Percentiles rank a stretch among this genome's conserved stretches.
phyloP scores from a whole-genome alignment of 306 rosid genomes.

The Mucuna pruriens region DNA sequence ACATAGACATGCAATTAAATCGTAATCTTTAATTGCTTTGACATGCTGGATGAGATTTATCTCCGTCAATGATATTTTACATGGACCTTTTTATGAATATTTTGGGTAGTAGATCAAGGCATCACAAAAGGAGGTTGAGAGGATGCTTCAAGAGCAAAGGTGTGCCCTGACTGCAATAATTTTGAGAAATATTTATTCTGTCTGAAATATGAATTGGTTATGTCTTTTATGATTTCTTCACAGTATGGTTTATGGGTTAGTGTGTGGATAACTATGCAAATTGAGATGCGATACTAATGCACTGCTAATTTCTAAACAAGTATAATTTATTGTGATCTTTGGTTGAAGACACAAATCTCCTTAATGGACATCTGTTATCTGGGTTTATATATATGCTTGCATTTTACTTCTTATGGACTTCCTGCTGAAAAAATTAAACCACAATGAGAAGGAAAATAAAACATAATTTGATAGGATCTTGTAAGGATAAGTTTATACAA shows the following conservation, averaged over 20 bases:
- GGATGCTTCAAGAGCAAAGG: conserved; percentile 90
- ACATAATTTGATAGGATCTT: not conserved
- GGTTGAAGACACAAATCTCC: not conserved
- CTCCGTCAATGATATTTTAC: conserved; percentile 33
- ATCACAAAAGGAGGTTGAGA: conserved; percentile 84
- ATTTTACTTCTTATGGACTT: conserved; percentile 21
- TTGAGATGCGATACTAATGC: not conserved
- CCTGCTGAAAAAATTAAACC: conserved; percentile 1
- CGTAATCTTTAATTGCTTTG: conserved; percentile 14
- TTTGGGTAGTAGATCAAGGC: conserved; percentile 71
- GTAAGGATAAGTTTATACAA: conserved; percentile 16
- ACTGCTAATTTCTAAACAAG: conserved; percentile 20
- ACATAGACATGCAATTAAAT: not conserved
- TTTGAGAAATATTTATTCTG: conserved; percentile 25
- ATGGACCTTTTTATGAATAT: conserved; percentile 29
- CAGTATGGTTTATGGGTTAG: not conserved
- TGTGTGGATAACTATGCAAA: not conserved
- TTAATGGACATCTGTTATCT: conserved; percentile 1
- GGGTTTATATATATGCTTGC: conserved; percentile 23
- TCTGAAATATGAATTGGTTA: conserved; percentile 17
- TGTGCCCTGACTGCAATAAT: conserved; percentile 47
- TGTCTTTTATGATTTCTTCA: conserved; percentile 22
- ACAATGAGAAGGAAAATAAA: not conserved
- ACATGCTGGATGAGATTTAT: conserved; percentile 1
- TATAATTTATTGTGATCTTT: conserved; percentile 3